phyloP scores from a whole-genome alignment of 2,329 filamentous ascomycete species.

The Fusarium sp. region DNA sequence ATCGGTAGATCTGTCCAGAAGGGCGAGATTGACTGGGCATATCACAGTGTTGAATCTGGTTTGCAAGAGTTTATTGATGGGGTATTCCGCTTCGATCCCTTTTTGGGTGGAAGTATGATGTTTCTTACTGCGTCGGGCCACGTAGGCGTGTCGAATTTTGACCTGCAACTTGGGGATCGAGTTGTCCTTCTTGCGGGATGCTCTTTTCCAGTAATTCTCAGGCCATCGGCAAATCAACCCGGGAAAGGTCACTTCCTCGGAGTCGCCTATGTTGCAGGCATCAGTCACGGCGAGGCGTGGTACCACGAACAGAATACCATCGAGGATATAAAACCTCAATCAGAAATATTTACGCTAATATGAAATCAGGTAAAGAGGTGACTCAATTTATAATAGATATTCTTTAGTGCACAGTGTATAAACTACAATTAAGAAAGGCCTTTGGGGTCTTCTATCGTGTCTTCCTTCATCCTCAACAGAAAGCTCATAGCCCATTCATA shows the following conservation, averaged over 20 bases:
- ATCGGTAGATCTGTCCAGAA: slow-evolving; percentile 17
- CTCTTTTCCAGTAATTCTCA: slow-evolving; percentile 11
- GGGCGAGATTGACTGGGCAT: slow-evolving; percentile 19
- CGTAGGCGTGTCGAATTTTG: slow-evolving; percentile 25
- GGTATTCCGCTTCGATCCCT: slow-evolving; percentile 29
- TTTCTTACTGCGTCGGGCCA: slow-evolving; percentile 25
- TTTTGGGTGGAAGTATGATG: slow-evolving; percentile 24
- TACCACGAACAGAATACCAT: background rate
- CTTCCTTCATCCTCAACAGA: slow-evolving; percentile 12
- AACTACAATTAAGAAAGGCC: background rate
- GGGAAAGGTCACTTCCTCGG: slow-evolving; percentile 22
- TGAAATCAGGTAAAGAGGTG: background rate
- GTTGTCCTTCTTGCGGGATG: slow-evolving; percentile 28
- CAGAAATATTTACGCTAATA: slow-evolving; percentile 17
- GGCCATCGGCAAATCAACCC: slow-evolving; percentile 3
- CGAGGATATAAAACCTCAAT: background rate
- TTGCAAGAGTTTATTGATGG: slow-evolving; percentile 29
- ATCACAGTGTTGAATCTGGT: slow-evolving; percentile 9
- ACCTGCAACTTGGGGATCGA: slow-evolving; percentile 15
- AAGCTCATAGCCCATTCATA: slow-evolving; percentile 80
- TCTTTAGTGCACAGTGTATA: background rate
- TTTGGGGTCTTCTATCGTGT: background rate
- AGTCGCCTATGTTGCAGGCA: slow-evolving; percentile 29
- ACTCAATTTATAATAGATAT: no score
- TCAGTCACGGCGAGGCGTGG: slow-evolving; percentile 33